These are phyloP conservation scores for Exophiala spinifera DNA, from an alignment of 2,329 filamentous ascomycete species.

Conservation along the genomic window DNA sequence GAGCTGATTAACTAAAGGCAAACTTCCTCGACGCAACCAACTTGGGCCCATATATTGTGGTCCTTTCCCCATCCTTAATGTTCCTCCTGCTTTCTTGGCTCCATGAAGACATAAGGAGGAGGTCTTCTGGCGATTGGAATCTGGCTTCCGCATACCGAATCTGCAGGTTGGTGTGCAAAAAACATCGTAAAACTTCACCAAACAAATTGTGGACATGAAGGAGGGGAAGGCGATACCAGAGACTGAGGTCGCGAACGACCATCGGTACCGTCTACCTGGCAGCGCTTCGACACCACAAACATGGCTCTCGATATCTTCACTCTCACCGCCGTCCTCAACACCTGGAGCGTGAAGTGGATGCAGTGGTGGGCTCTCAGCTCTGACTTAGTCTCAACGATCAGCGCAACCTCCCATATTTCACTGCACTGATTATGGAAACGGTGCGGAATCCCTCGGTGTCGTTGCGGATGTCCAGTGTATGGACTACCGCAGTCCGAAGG, in stretches of 20 bases:
- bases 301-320: slow-evolving; percentile 34
- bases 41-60: slow-evolving; percentile 47
- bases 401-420: slow-evolving; percentile 33
- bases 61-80: slow-evolving; percentile 44
- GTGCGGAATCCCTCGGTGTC: slow-evolving; percentile 30
- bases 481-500: slow-evolving; percentile 48
- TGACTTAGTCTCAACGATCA: slow-evolving; percentile 38
- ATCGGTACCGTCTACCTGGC: slow-evolving; percentile 37
- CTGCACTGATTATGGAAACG: slow-evolving; percentile 34
- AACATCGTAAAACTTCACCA: slow-evolving; percentile 29
- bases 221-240: slow-evolving; percentile 43
- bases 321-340: slow-evolving; percentile 31
- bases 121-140: slow-evolving; percentile 28
- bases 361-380: slow-evolving; percentile 29
- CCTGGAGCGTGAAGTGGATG: slow-evolving; percentile 36
- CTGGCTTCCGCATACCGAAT: slow-evolving; percentile 23
- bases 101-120: slow-evolving; percentile 43
- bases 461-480: slow-evolving; percentile 49
- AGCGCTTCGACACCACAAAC: slow-evolving; percentile 32
- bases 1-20: slow-evolving; percentile 47
- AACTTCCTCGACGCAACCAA: slow-evolving; percentile 51
- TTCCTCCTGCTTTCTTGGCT: slow-evolving; percentile 44
- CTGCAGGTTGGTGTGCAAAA: slow-evolving; percentile 11
- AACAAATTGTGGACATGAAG: slow-evolving; percentile 24
- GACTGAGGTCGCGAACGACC: slow-evolving; percentile 44